These are phyloP conservation scores for Phylloporus sp. DNA, from an alignment of 768 basidiomycete genomes.

Conservation along the genomic window DNA sequence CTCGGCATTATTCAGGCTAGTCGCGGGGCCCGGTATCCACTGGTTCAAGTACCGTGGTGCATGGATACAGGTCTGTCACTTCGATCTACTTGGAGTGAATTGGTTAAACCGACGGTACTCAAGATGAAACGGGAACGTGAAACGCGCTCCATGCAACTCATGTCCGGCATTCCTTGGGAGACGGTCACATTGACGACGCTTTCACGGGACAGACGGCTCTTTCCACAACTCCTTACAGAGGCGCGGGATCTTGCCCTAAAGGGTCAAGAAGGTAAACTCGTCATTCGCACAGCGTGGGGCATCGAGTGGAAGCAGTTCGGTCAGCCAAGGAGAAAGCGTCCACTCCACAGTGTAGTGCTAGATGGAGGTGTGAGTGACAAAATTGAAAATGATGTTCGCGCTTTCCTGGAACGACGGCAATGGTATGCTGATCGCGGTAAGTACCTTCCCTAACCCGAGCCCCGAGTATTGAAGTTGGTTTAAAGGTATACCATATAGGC, in stretches of 20 bases:
- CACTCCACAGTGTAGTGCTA: constrained; percentile 86
- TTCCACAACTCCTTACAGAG: constrained; percentile 77
- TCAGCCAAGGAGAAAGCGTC: constrained; percentile 80
- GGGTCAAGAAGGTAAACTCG: constrained; percentile 88
- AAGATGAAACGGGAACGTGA: constrained; percentile 95
- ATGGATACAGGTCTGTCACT: constrained; percentile 83
- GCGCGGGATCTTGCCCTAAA: constrained; percentile 86
- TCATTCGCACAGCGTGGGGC: constrained; percentile 96
- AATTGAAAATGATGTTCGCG: constrained; percentile 75
- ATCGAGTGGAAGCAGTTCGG: constrained; percentile 97
- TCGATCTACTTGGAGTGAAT: not conserved
- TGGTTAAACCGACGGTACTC: constrained; percentile 3
- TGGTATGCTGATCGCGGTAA: constrained; percentile 97
- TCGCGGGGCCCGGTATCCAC: constrained; percentile 93
- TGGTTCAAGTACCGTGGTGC: constrained; percentile 86
- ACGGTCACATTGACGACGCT: constrained; percentile 92
- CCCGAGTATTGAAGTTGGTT: constrained; percentile 5
- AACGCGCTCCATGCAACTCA: constrained; percentile 85
- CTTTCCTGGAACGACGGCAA: constrained; percentile 76
- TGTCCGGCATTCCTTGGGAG: constrained; percentile 95
- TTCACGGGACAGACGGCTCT: constrained; percentile 78
- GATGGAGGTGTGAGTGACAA: constrained; percentile 77
- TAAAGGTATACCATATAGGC: constrained; percentile 91
- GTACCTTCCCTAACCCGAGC: constrained; percentile 16
- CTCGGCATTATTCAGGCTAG: constrained; percentile 85